Percentiles rank a stretch among this genome's conserved stretches.
phyloP scores from a whole-genome alignment of 2,329 filamentous ascomycete genomes.

The Knufia petricola region DNA sequence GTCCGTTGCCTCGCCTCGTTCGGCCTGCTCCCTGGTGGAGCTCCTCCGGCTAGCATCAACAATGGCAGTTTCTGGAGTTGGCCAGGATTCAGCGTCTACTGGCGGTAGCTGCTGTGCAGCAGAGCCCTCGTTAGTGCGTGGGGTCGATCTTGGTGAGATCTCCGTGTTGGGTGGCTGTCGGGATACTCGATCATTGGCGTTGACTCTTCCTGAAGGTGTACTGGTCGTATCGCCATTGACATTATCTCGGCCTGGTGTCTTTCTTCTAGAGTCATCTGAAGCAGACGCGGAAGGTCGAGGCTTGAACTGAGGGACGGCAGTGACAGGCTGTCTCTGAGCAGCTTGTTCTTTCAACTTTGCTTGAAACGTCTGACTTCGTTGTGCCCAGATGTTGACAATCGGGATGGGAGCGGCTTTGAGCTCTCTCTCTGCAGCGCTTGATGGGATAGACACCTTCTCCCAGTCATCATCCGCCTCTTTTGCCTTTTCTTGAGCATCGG shows the following conservation, averaged over 20 bases:
- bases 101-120: slow-evolving; percentile 46
- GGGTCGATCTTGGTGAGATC: slow-evolving; percentile 23
- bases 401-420: slow-evolving; percentile 76
- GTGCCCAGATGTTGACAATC: slow-evolving; percentile 77
- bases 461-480: slow-evolving; percentile 46
- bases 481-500: slow-evolving; percentile 41
- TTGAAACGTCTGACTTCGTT: slow-evolving; percentile 60
- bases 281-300: slow-evolving; percentile 24
- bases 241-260: slow-evolving; percentile 11
- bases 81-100: slow-evolving; percentile 74
- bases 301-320: slow-evolving; percentile 13
- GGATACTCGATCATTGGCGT: slow-evolving; percentile 3
- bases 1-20: slow-evolving; percentile 34
- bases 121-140: slow-evolving; percentile 24
- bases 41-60: slow-evolving; percentile 66
- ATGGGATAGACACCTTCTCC: slow-evolving; percentile 48
- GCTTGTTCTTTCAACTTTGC: slow-evolving; percentile 37
- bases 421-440: slow-evolving; percentile 43
- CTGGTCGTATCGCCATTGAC: slow-evolving; percentile 10
- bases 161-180: slow-evolving; percentile 15
- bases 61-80: slow-evolving; percentile 72
- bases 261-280: slow-evolving; percentile 27
- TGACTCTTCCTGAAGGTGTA: slow-evolving; percentile 4
- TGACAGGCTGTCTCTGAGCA: slow-evolving; percentile 22
- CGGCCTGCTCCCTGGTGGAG: slow-evolving; percentile 48